Conservation (phyloP, 1,139 yeast genomes). For the Entelexis sorbosivorans region DNA sequence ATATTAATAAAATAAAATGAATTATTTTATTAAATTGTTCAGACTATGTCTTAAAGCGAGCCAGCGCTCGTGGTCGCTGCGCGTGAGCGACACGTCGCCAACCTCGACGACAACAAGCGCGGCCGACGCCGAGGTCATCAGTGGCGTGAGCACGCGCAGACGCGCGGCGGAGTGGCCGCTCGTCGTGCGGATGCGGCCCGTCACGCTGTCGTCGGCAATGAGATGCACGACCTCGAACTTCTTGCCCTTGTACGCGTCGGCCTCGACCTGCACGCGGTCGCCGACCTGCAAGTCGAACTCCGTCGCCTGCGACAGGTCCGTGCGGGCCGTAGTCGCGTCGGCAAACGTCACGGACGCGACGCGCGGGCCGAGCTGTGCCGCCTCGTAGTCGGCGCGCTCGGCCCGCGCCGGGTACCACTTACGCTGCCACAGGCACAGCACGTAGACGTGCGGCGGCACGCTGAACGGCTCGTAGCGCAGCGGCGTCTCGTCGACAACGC, state of each 20-base stretch:
- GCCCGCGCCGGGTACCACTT: conserved; percentile 21
- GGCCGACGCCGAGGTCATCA: background rate
- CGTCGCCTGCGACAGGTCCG: background rate
- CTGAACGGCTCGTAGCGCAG: conserved; percentile 8
- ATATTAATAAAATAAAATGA: too few species aligned
- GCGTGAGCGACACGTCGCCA: conserved; percentile 11
- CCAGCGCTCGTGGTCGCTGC: conserved; percentile 6
- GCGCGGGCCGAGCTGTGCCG: background rate
- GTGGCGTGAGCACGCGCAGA: background rate
- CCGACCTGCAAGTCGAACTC: conserved; percentile 9
- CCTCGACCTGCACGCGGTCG: conserved; percentile 11
- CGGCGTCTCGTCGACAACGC: conserved; percentile 21
- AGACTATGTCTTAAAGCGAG: too few species aligned
- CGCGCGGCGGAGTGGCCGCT: background rate
- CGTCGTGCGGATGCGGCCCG: background rate
- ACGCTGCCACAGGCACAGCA: conserved; percentile 13
- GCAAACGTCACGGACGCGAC: conserved; percentile 14
- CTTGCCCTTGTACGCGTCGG: background rate
- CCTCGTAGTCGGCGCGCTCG: conserved; percentile 8
- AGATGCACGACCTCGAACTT: background rate
- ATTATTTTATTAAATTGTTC: too few species aligned
- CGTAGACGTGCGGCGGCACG: conserved; percentile 5
- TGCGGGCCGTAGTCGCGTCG: conserved; percentile 12
- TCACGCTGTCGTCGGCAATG: background rate
- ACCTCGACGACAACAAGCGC: conserved; percentile 2